A percentile compares a stretch with the other conserved stretches of the same genome.
Evolutionary conservation across 345 rosid species (phyloP).

Genomic region (Arabis hirsuta): DNA sequence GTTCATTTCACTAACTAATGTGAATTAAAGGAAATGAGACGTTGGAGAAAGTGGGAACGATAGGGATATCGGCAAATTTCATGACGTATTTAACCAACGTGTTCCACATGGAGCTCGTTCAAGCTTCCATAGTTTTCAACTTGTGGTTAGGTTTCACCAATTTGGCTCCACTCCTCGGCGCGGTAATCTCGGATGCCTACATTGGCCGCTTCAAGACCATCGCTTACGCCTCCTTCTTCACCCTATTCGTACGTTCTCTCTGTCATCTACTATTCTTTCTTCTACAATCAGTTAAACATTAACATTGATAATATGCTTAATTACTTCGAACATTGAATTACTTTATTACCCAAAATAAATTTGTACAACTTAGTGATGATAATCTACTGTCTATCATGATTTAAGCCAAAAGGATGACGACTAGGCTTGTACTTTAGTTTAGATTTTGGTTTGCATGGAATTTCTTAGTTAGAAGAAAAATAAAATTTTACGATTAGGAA

Average conservation of each 20-base stretch:
- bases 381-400: not conserved
- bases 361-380: not conserved
- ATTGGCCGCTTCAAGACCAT: conserved; percentile 66
- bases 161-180: conserved; percentile 63
- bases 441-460: not conserved
- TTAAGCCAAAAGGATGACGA: too few relatives aligned
- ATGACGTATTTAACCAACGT: conserved; percentile 54
- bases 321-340: not conserved
- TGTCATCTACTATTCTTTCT: conserved; percentile 10
- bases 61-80: conserved; percentile 61
- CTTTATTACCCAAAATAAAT: not conserved
- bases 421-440: not conserved
- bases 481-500: too few relatives aligned
- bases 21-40: conserved; percentile 68
- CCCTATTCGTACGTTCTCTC: conserved; percentile 57
- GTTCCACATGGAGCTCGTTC: conserved; percentile 60
- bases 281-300: not conserved
- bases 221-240: conserved; percentile 51
- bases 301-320: not conserved
- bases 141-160: conserved; percentile 65
- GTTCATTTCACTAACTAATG: not conserved
- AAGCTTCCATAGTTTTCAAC: conserved; percentile 51
- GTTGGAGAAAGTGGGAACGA: conserved; percentile 67
- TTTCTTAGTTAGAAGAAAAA: too few relatives aligned
- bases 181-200: conserved; percentile 60